These are phyloP conservation scores for Paraglomus brasilianum DNA, from an alignment of 192 early-diverging fungal genomes.

Conservation along the genomic window DNA sequence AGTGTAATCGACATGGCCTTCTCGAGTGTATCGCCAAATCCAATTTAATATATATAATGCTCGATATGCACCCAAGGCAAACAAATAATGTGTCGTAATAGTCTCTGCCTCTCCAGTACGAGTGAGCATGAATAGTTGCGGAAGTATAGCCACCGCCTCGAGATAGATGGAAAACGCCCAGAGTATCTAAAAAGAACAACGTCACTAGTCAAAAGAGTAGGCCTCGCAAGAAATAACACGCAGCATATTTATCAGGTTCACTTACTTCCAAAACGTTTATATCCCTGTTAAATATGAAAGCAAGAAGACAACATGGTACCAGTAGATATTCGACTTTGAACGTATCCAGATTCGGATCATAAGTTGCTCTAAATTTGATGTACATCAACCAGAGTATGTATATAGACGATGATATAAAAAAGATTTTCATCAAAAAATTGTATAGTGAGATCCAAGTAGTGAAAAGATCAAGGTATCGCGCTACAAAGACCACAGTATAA, in stretches of 20 bases:
- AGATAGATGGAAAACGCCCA: slow-evolving; percentile 98
- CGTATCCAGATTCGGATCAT: slow-evolving; percentile 90
- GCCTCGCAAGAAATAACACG: neutral
- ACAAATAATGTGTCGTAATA: slow-evolving; percentile 99
- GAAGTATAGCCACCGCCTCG: slow-evolving; percentile 95
- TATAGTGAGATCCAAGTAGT: slow-evolving; percentile 76
- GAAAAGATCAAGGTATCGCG: slow-evolving; percentile 94
- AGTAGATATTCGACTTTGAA: slow-evolving; percentile 88
- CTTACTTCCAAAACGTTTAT: slow-evolving; percentile 71
- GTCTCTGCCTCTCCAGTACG: slow-evolving; percentile 98
- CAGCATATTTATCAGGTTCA: neutral
- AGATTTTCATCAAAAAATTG: slow-evolving; percentile 93
- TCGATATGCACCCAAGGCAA: slow-evolving; percentile 83
- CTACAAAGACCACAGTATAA: slow-evolving; percentile 86
- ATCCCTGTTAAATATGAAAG: slow-evolving; percentile 71
- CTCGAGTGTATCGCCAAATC: slow-evolving; percentile 85
- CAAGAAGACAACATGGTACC: slow-evolving; percentile 64
- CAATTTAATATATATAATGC: slow-evolving; percentile 72
- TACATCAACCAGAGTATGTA: slow-evolving; percentile 94
- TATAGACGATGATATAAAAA: slow-evolving; percentile 83
- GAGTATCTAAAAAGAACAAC: slow-evolving; percentile 61
- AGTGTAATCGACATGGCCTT: slow-evolving; percentile 79
- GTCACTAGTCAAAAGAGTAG: neutral
- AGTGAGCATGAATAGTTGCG: slow-evolving; percentile 96
- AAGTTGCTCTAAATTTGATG: slow-evolving; percentile 80